Evolutionary conservation across 192 early-diverging fungal species (phyloP).

Genomic region (Gamsiella multidivaricata): DNA sequence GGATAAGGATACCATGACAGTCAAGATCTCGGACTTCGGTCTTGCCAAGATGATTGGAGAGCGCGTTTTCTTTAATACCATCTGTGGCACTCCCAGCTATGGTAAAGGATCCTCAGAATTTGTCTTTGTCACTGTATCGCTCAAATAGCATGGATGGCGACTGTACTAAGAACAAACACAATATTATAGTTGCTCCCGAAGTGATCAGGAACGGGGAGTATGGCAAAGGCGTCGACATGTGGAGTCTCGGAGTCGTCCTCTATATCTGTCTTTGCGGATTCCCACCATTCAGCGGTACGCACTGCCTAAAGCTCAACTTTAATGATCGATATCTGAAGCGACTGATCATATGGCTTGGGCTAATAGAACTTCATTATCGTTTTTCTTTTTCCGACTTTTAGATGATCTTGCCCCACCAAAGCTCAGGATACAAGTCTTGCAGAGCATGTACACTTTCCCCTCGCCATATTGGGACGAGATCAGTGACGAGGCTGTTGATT

Average conservation of each 20-base stretch:
- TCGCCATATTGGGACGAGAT: conserved; percentile 84
- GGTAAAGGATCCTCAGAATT: too few relatives aligned
- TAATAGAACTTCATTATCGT: not conserved
- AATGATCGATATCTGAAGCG: too few relatives aligned
- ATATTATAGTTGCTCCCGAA: conserved; percentile 91
- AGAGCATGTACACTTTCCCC: conserved; percentile 82
- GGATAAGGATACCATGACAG: conserved; percentile 61
- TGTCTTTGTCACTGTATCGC: too few relatives aligned
- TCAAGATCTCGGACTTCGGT: conserved; percentile 98
- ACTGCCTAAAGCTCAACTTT: too few relatives aligned
- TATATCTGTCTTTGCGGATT: conserved; percentile 92
- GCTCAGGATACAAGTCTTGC: conserved; percentile 72
- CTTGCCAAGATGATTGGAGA: conserved; percentile 75
- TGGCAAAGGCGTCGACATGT: conserved; percentile 86
- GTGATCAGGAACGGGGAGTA: conserved; percentile 80
- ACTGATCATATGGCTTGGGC: too few relatives aligned
- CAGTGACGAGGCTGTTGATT: conserved; percentile 63
- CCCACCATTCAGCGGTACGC: conserved; percentile 82
- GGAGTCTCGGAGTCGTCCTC: conserved; percentile 95
- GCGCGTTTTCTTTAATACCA: conserved; percentile 74
- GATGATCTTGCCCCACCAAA: conserved; percentile 65
- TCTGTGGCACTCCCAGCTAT: conserved; percentile 92
- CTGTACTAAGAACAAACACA: too few relatives aligned
- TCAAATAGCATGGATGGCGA: too few relatives aligned
- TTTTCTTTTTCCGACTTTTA: conserved; percentile 46